These are phyloP conservation scores for Leishmania guyanensis DNA, from an alignment of 208 protist genomes.

Conservation along the genomic window DNA sequence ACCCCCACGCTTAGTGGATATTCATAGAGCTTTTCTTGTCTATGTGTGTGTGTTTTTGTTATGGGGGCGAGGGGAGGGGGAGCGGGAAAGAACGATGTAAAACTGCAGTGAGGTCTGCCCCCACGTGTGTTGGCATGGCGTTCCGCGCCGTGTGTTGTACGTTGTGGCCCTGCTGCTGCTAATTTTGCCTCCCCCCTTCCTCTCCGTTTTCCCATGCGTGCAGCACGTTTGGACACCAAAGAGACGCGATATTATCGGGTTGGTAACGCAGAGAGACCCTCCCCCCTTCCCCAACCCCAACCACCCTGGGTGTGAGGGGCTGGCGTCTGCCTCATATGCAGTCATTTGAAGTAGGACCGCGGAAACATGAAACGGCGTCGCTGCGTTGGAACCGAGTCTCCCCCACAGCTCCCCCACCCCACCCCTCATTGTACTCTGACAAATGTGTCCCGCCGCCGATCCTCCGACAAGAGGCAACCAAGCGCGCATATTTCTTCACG, in stretches of 20 bases:
- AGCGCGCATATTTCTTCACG: neutral
- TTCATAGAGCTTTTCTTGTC: neutral
- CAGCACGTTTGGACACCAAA: neutral
- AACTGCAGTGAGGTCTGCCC: neutral
- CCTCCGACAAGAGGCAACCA: neutral
- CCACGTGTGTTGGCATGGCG: neutral
- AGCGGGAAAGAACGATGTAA: neutral
- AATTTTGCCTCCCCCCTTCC: no score
- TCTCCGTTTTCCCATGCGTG: neutral
- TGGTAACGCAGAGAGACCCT: neutral
- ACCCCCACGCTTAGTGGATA: neutral
- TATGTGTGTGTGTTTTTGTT: no score
- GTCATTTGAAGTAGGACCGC: neutral
- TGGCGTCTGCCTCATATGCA: neutral
- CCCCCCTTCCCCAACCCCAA: neutral
- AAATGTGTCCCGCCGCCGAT: neutral
- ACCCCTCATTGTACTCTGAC: neutral
- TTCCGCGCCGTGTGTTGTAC: neutral
- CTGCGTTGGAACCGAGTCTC: neutral
- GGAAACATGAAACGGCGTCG: neutral
- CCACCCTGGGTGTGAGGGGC: neutral
- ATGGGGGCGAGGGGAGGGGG: neutral
- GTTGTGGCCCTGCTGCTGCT: neutral
- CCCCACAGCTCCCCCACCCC: no score
- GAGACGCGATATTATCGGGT: neutral